Evolutionary conservation across 176 grass and related monocot genomes (phyloP).

Genomic region (Raddia distichophylla): DNA sequence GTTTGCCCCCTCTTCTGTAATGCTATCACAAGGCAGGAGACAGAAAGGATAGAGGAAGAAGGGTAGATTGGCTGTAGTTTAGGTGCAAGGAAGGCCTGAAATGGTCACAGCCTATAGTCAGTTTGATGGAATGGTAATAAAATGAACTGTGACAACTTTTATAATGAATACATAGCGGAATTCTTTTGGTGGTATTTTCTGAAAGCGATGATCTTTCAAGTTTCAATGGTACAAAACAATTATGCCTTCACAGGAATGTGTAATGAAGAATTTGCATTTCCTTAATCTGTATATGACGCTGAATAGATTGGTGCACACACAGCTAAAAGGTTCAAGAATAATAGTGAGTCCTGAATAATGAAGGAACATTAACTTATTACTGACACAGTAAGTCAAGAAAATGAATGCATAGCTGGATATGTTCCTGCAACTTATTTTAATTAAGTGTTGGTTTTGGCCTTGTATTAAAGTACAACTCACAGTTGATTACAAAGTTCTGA

Average conservation of each 20-base stretch:
- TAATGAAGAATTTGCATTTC: not conserved
- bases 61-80: no score
- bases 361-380: not conserved
- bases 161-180: no score
- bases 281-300: not conserved
- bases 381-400: not conserved
- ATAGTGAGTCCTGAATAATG: not conserved
- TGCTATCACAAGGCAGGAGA: no score
- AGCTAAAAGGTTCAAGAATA: not conserved
- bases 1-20: no score
- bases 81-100: no score
- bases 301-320: not conserved
- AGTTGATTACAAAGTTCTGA: slow-evolving; percentile 22
- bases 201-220: no score
- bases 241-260: not conserved
- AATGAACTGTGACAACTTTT: no score
- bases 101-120: no score
- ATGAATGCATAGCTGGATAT: not conserved
- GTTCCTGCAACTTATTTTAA: not conserved
- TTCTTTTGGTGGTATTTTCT: no score
- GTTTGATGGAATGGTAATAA: no score
- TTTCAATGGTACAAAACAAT: no score
- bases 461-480: not conserved
- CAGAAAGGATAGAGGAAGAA: no score
- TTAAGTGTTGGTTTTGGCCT: not conserved